Conservation (phyloP, 2,329 filamentous ascomycete species). For the Apiospora pterosperma region DNA sequence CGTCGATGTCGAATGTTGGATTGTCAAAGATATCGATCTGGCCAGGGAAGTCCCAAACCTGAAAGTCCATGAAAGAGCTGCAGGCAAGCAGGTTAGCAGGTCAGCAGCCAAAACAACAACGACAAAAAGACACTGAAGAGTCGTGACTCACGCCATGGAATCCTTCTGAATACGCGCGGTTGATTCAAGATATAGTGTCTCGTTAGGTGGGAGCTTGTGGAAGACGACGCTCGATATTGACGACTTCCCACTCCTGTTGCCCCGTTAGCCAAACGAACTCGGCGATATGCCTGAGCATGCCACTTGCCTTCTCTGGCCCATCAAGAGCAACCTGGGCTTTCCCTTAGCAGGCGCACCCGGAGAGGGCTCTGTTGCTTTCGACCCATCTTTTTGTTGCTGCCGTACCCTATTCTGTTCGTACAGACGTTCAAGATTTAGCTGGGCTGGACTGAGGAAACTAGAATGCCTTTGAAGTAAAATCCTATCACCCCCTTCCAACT, state of each 20-base stretch:
- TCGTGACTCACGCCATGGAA: conserved; percentile 75
- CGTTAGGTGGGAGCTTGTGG: conserved; percentile 92
- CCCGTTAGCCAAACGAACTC: neutral
- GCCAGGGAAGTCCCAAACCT: conserved; percentile 96
- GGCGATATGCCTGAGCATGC: neutral
- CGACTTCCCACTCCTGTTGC: conserved; percentile 84
- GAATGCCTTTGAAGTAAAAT: conserved; percentile 16
- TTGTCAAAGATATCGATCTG: conserved; percentile 89
- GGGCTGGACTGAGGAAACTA: conserved; percentile 50
- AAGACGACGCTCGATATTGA: conserved; percentile 99
- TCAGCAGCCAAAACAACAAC: neutral
- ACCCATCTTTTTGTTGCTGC: conserved; percentile 44
- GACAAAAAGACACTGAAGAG: neutral
- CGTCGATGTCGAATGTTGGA: conserved; percentile 83
- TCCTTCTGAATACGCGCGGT: conserved; percentile 94
- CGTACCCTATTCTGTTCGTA: conserved; percentile 57
- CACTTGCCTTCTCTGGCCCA: conserved; percentile 87
- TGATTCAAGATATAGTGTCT: conserved; percentile 93
- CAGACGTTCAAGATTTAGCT: conserved; percentile 62
- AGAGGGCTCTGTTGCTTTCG: conserved; percentile 41
- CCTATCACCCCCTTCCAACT: conserved; percentile 14
- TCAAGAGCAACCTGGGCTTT: conserved; percentile 84
- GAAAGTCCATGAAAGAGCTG: conserved; percentile 98
- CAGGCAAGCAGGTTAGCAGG: conserved; percentile 14
- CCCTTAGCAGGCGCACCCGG: conserved; percentile 49